Evolutionary conservation across 352 stramenopile species (phyloP).

Genomic region (Globisporangium nodosum): DNA sequence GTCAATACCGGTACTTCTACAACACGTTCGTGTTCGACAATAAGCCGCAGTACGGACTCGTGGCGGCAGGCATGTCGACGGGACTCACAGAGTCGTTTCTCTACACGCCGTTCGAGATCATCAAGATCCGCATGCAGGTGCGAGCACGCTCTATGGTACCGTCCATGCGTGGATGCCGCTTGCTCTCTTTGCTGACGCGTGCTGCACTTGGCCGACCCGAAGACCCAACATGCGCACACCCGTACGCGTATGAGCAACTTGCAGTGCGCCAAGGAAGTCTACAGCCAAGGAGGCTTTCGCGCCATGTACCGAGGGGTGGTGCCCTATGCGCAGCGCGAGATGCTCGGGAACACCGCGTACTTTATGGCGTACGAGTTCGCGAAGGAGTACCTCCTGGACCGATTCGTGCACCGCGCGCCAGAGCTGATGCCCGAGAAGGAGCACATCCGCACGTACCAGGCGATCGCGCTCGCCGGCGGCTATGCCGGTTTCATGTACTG

Average conservation of each 20-base stretch:
- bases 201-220: not conserved
- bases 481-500: slow-evolving; percentile 84
- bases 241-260: slow-evolving; percentile 64
- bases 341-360: slow-evolving; percentile 82
- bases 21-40: slow-evolving; percentile 53
- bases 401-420: slow-evolving; percentile 32
- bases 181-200: not conserved
- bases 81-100: slow-evolving; percentile 55
- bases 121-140: slow-evolving; percentile 68
- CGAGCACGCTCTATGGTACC: not conserved
- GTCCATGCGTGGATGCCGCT: not conserved
- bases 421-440: slow-evolving; percentile 44
- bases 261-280: slow-evolving; percentile 65
- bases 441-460: slow-evolving; percentile 65
- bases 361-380: slow-evolving; percentile 77
- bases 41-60: slow-evolving; percentile 42
- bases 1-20: slow-evolving; percentile 68
- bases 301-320: slow-evolving; percentile 75
- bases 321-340: slow-evolving; percentile 63
- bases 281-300: slow-evolving; percentile 44
- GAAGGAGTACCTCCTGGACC: slow-evolving; percentile 60
- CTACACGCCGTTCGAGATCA: slow-evolving; percentile 75
- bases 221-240: slow-evolving; percentile 52
- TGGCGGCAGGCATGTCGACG: slow-evolving; percentile 50
- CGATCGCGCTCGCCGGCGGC: slow-evolving; percentile 62